Base-by-base conservation (phyloP, 1,284 basidiomycete genomes). In the Rhodofomes roseus region DNA sequence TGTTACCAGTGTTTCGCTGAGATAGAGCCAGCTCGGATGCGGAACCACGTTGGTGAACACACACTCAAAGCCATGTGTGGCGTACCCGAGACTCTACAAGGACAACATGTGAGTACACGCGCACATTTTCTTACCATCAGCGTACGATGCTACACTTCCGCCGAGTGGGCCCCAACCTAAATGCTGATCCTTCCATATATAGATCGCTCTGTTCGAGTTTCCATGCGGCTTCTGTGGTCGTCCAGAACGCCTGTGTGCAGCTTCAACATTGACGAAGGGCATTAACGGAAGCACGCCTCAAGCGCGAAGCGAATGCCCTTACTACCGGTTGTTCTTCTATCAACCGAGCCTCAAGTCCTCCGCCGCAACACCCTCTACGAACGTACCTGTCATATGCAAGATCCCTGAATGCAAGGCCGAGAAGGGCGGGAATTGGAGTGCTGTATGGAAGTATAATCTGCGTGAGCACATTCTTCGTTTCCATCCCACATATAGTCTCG, bases 391-490 rank as follows among this genome's bases (percentile, higher is more conserved):
- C 18, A 7, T 57, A 20, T 60, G 59, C 40, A 12, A 9, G 9
- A 41, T 60, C 4, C 41, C 50, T n/a, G 55, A 48, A 5, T 57
- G 56, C 40, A 53, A 20, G 12, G 7, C 27, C 4, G 39, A n/a
- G 9, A 27, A 14, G 4, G 18, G 6, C 6, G 37, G 27, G 12
- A 53, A 50, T 4, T 16, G 52, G 14, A 11, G 25, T 12, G 58
- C 56, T 3, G 55, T 56, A 14, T 60, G 59, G 59, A 60, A 60
- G 44, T 60, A 60, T 29, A 60, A 60, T 37, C 55, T 59, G 39
- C 52, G 40, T 50, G 58, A 59, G 44, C 58, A 59, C 43, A 59
- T 59, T 8, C 44, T 40, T 18, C 11, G 4, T 9, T 31, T 11
- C 43, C 55, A 56, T 36, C 41, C 55, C 20, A 34, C 31, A 4